Evolutionary conservation across 2,329 filamentous ascomycete genomes (phyloP), one percentile per base, ranked within the genome.

Genomic region (Myotisia sp.): DNA sequence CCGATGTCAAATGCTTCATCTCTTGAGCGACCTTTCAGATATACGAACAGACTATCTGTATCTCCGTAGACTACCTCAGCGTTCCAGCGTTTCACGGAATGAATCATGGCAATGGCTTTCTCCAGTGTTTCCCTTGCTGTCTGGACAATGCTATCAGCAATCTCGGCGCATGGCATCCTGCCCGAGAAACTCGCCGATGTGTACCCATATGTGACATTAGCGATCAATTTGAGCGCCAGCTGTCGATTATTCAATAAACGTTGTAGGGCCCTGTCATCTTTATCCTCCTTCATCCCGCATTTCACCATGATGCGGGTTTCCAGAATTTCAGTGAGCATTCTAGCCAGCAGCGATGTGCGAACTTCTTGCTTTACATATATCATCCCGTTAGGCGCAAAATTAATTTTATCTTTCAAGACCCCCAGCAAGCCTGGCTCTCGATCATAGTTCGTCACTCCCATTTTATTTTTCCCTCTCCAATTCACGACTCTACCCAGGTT

Each of bases 151-250:
- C 84, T 93, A 60, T 98, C 90, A 5, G 90, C 90, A 43, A 98
- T 93, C 55, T 98, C 90, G 1, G 85, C 84, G 55, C 90, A 98
- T 0, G 90, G 90, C 90, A 98, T 95, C 16, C 90, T 75, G 0
- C 90, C 90, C 0, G 87, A 95, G 55, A 94, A 98, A 0, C 84
- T 92, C 0, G 90, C 90, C 2, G 90, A 95, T 0, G 90, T 90
- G 58, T 98, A 98, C 7, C 90, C 90, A 50, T 98, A 98, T 0
- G 90, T 98, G 45, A 98, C 90, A 47, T 98, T 98, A n/a, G 90
- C 90, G 24, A 98, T 82, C 5, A 98, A 67, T 53, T 98, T 98
- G 17, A 98, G 68, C 0, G 90, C 90, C 3, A 98, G 65, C 48
- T 98, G 90, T 49, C 90, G 70, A 54, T 94, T 93, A 60, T 98